A percentile compares a stretch with the other conserved stretches of the same genome.
phyloP scores from a whole-genome alignment of 306 rosid genomes.

The Quercus berberidifolia region DNA sequence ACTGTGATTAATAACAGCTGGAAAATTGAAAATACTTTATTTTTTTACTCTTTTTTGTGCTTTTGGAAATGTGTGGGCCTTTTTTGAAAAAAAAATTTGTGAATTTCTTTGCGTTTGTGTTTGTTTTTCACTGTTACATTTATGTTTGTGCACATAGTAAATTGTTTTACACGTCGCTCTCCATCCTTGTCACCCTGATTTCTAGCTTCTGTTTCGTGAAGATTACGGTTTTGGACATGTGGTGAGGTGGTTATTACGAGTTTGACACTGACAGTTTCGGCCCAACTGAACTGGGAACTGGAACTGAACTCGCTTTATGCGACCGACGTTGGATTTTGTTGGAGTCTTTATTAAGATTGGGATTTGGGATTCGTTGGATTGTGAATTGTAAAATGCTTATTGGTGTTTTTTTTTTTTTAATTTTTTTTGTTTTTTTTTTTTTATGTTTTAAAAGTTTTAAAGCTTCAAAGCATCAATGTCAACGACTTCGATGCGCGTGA shows the following conservation, averaged over 20 bases:
- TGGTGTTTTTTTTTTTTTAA: too few relatives aligned
- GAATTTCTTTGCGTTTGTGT: background rate
- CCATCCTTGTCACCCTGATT: conserved; percentile 12
- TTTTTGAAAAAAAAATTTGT: background rate
- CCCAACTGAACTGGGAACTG: background rate
- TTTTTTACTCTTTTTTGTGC: background rate
- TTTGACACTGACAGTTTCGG: conserved; percentile 1
- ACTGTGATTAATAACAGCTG: background rate
- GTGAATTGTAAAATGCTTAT: too few relatives aligned
- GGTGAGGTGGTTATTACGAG: background rate
- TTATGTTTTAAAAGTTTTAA: too few relatives aligned
- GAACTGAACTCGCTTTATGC: background rate
- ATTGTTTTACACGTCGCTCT: conserved; percentile 40
- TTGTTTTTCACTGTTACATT: conserved; percentile 16
- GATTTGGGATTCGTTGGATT: background rate
- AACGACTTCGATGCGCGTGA: too few relatives aligned
- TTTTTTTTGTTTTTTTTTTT: too few relatives aligned
- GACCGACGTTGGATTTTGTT: background rate
- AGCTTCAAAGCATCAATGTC: too few relatives aligned
- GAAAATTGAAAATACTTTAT: background rate
- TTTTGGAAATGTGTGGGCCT: background rate
- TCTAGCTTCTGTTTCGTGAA: conserved; percentile 33
- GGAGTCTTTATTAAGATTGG: background rate
- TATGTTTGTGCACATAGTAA: conserved; percentile 16
- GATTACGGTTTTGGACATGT: conserved; percentile 31